A percentile compares a stretch with the other conserved stretches of the same genome.
Evolutionary conservation across 78 protist species (phyloP).

Genomic region (Mantamonas sphyraenae): DNA sequence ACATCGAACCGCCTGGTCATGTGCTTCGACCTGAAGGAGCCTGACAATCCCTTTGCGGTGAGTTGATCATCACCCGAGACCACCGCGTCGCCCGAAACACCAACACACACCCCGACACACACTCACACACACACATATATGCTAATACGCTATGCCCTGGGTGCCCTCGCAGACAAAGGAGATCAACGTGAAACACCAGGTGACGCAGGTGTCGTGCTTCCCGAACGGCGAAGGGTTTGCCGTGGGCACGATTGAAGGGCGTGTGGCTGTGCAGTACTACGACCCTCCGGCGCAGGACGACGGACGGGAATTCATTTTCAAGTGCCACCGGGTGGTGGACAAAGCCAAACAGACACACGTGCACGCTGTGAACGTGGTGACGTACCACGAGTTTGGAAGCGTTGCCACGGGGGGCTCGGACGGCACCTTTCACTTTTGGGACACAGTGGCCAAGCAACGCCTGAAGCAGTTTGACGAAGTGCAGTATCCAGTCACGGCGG

Average conservation of each 20-base stretch:
- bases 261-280: slow-evolving; percentile 72
- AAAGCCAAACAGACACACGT: slow-evolving; percentile 30
- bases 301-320: slow-evolving; percentile 64
- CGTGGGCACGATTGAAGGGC: slow-evolving; percentile 87
- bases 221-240: slow-evolving; percentile 70
- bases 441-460: slow-evolving; percentile 57
- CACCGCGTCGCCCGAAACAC: slow-evolving; percentile 55
- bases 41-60: slow-evolving; percentile 11
- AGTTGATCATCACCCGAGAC: slow-evolving; percentile 3
- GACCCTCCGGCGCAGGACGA: slow-evolving; percentile 14
- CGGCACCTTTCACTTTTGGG: slow-evolving; percentile 79
- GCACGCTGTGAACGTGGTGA: slow-evolving; percentile 66
- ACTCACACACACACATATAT: too few species aligned
- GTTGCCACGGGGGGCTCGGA: slow-evolving; percentile 86
- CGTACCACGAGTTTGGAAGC: slow-evolving; percentile 75
- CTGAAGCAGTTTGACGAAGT: slow-evolving; percentile 41
- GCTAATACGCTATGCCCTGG: slow-evolving; percentile 48
- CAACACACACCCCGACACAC: too few species aligned
- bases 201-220: neutral
- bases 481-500: slow-evolving; percentile 37
- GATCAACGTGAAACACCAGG: neutral
- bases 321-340: slow-evolving; percentile 87
- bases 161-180: slow-evolving; percentile 5
- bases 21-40: slow-evolving; percentile 41
- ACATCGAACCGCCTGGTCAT: slow-evolving; percentile 59